Evolutionary conservation across 208 protist species (phyloP), one percentile per base, ranked within the genome.

Genomic region (Leishmania lainsoni): DNA sequence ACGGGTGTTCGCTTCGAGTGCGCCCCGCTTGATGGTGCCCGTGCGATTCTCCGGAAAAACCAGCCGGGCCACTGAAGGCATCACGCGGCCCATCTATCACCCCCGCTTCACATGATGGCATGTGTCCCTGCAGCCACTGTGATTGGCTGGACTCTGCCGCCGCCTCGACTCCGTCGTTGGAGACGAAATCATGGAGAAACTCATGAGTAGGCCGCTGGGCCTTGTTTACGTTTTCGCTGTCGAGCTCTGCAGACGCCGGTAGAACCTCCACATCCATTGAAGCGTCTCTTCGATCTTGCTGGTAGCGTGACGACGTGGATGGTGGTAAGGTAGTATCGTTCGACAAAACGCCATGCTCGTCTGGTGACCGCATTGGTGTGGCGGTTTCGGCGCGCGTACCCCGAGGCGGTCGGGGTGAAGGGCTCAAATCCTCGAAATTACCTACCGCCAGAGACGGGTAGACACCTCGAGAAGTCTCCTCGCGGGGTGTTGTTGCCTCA

Each of bases 371-470:
- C 29, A 10, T 66, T 4, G 82, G 82, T 26, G 82, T 85, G 0
- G 78, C 82, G 6, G 82, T 85, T 42, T 61, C 82, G 1, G 82
- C 59, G 3, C 82, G 82, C 26, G 65, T 26, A 1, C 73, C 61
- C 5, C 59, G 79, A 0, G 83, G 83, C 35, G 42, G 68, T 8
- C 83, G 79, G 0, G 83, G 83, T 16, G 83, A 77, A 5, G 83
- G 83, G 32, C 83, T 87, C 26, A 6, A 59, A n/a, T 78, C 72
- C 8, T 82, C 74, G 0, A 12, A 12, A 45, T 66, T 56, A 26
- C 17, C 10, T 42, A 29, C 20, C 22, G 16, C 32, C 59, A 4
- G n/a, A 0, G 22, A 26, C 16, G 0, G 22, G 22, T 17, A 10
- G 68, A 32, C 1, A 8, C 10, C 42, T 49, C 42, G 2, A 29